Evolutionary conservation across 345 rosid genomes (phyloP).

Genomic region (Bruguiera sexangula): DNA sequence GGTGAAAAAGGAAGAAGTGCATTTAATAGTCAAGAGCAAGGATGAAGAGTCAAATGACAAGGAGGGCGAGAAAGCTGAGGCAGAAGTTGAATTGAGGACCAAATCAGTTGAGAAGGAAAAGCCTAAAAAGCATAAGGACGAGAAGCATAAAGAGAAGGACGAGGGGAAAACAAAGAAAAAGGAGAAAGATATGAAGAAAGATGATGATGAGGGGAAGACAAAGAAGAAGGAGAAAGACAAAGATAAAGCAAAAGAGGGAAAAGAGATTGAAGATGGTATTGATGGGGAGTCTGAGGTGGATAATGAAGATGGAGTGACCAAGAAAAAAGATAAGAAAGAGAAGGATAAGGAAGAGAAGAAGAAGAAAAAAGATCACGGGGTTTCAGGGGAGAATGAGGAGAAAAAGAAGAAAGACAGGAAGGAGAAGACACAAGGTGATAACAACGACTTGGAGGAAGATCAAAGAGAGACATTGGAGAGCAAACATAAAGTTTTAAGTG

Average conservation of each 20-base stretch:
- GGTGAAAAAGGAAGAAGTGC: slow-evolving; percentile 52
- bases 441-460: slow-evolving; percentile 11
- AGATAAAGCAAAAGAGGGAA: background rate
- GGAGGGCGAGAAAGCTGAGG: slow-evolving; percentile 36
- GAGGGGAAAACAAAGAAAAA: background rate
- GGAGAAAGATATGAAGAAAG: slow-evolving; percentile 5
- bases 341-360: slow-evolving; percentile 3
- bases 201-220: slow-evolving; percentile 1
- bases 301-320: slow-evolving; percentile 6
- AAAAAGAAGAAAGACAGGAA: background rate
- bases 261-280: background rate
- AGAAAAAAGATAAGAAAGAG: background rate
- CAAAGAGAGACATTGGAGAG: background rate
- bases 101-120: slow-evolving; percentile 57
- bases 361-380: slow-evolving; percentile 6
- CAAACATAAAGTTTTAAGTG: background rate
- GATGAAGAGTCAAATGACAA: slow-evolving; percentile 32
- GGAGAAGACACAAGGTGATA: background rate
- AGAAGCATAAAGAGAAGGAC: slow-evolving; percentile 8
- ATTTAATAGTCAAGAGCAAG: slow-evolving; percentile 48
- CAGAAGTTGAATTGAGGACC: slow-evolving; percentile 55
- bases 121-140: slow-evolving; percentile 12
- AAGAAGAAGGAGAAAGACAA: background rate
- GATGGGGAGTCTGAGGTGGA: background rate
- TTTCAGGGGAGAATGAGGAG: background rate